A percentile compares a stretch with the other conserved stretches of the same genome.
phyloP scores from a whole-genome alignment of 2,329 filamentous ascomycete species.

The Colletotrichum scovillei region DNA sequence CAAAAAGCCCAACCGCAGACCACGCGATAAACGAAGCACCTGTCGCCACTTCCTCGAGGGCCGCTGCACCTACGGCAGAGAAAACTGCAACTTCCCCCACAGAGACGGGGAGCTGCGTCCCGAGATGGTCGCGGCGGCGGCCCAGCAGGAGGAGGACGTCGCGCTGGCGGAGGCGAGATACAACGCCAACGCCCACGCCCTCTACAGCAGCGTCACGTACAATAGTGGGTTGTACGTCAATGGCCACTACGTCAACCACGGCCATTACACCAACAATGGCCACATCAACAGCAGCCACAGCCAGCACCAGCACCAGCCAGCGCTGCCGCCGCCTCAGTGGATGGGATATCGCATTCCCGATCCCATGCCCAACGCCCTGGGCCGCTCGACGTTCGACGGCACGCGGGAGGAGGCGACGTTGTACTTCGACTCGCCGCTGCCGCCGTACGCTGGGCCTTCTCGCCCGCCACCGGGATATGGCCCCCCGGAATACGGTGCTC shows the following conservation, averaged over 20 bases:
- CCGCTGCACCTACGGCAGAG: not conserved
- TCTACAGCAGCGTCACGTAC: too few species aligned
- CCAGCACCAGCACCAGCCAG: too few species aligned
- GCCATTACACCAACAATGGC: not conserved
- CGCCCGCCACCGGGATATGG: too few species aligned
- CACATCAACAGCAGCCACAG: not conserved
- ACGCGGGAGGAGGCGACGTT: not conserved
- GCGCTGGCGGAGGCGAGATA: too few species aligned
- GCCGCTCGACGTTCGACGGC: not conserved
- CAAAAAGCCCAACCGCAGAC: not conserved
- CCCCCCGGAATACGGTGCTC: too few species aligned
- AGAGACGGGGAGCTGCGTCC: not conserved
- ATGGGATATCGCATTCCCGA: not conserved
- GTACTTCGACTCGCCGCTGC: too few species aligned
- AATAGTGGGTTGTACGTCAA: too few species aligned
- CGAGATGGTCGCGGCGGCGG: not conserved
- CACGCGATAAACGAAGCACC: not conserved
- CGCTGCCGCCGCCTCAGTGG: not conserved
- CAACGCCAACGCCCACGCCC: too few species aligned
- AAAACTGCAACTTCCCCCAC: not conserved
- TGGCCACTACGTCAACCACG: too few species aligned
- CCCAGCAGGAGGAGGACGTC: too few species aligned
- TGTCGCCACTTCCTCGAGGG: not conserved
- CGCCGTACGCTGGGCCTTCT: too few species aligned
- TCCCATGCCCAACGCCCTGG: not conserved